Evolutionary conservation across 2,329 filamentous ascomycete species (phyloP).

Genomic region (Aspergillus proliferans): DNA sequence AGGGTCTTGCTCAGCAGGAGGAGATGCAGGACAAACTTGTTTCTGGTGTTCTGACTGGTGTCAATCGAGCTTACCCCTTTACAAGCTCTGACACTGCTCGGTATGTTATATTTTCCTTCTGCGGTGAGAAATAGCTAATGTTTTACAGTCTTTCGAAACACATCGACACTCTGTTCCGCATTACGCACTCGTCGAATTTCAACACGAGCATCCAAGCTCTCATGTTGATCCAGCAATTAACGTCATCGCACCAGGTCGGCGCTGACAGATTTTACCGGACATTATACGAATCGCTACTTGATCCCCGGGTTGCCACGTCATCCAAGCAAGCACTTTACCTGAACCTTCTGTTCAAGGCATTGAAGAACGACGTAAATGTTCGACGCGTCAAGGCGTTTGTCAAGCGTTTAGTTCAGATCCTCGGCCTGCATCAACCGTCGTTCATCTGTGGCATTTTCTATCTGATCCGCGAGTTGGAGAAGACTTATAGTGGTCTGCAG

Average conservation of each 20-base stretch:
- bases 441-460: slow-evolving; percentile 94
- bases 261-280: slow-evolving; percentile 92
- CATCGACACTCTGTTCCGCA: slow-evolving; percentile 87
- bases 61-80: slow-evolving; percentile 94
- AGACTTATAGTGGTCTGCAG: slow-evolving; percentile 71
- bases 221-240: slow-evolving; percentile 89
- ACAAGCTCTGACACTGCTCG: slow-evolving; percentile 70
- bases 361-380: slow-evolving; percentile 85
- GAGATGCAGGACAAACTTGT: slow-evolving; percentile 87
- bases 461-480: slow-evolving; percentile 72
- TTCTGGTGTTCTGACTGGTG: slow-evolving; percentile 83
- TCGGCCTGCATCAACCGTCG: slow-evolving; percentile 81
- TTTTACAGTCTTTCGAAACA: slow-evolving; percentile 67
- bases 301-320: slow-evolving; percentile 78
- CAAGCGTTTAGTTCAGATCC: slow-evolving; percentile 82
- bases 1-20: slow-evolving; percentile 45
- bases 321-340: slow-evolving; percentile 95
- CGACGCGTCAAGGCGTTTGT: slow-evolving; percentile 93
- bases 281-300: slow-evolving; percentile 87
- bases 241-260: slow-evolving; percentile 69
- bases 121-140: slow-evolving; percentile 14
- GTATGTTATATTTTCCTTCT: slow-evolving; percentile 39
- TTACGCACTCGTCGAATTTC: slow-evolving; percentile 97
- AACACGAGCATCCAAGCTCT: slow-evolving; percentile 96
- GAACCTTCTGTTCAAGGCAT: slow-evolving; percentile 78